These are phyloP conservation scores for Kernera saxatilis DNA, from an alignment of 345 rosid species.

Conservation along the genomic window DNA sequence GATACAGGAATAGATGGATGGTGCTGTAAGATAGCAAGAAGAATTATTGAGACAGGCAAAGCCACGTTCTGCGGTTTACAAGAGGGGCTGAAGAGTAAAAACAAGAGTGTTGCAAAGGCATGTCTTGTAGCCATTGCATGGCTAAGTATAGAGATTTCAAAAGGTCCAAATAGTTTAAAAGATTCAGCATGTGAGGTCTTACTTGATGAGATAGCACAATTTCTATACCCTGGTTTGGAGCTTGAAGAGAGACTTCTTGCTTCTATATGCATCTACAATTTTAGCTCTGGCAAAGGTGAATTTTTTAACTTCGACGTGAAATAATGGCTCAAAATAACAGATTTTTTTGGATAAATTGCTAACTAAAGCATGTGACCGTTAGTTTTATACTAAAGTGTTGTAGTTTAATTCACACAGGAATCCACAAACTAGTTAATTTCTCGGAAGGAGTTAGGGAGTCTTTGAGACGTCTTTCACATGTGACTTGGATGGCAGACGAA, in stretches of 20 bases:
- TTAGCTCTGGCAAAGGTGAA: constrained; percentile 82
- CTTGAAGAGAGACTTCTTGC: constrained; percentile 83
- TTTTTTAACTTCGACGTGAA: neutral
- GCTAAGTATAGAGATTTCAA: constrained; percentile 72
- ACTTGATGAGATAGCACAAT: constrained; percentile 57
- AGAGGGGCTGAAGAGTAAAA: constrained; percentile 61
- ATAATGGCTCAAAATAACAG: neutral
- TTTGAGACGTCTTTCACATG: constrained; percentile 71
- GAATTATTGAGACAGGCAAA: constrained; percentile 44
- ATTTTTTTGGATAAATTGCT: neutral
- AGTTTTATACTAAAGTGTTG: constrained; percentile 10
- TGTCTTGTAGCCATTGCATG: constrained; percentile 62
- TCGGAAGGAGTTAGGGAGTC: constrained; percentile 90
- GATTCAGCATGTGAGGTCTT: constrained; percentile 63
- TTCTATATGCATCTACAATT: constrained; percentile 80
- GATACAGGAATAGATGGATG: constrained; percentile 63
- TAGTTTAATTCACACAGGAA: constrained; percentile 41
- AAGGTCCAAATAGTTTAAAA: constrained; percentile 46
- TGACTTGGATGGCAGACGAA: constrained; percentile 97
- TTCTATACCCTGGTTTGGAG: constrained; percentile 78
- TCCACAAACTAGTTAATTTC: constrained; percentile 69
- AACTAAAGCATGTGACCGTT: neutral
- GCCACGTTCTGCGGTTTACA: constrained; percentile 49
- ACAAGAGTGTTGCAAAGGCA: constrained; percentile 51
- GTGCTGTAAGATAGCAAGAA: constrained; percentile 66